Percentiles rank a stretch among this genome's conserved stretches.
Evolutionary conservation across 441 rosid genomes (phyloP).

Genomic region (Euphorbia celastroides): DNA sequence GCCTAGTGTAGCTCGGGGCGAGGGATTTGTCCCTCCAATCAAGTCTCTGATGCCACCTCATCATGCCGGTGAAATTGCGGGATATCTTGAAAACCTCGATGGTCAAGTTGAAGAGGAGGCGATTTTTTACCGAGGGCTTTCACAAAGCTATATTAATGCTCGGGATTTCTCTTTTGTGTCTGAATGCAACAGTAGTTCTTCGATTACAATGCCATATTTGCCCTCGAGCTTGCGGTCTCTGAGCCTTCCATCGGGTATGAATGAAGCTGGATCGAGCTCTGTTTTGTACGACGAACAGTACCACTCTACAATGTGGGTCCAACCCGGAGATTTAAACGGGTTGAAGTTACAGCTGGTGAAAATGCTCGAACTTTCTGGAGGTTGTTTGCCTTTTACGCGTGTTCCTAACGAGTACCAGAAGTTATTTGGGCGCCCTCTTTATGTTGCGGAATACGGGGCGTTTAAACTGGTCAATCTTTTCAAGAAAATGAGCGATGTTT

Average conservation of each 20-base stretch:
- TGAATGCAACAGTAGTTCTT: slow-evolving; percentile 36
- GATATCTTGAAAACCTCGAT: slow-evolving; percentile 29
- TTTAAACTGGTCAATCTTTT: slow-evolving; percentile 77
- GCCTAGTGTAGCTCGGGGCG: slow-evolving; percentile 95
- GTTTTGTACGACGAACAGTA: slow-evolving; percentile 42
- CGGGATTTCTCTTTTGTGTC: slow-evolving; percentile 53
- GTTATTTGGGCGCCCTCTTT: slow-evolving; percentile 71
- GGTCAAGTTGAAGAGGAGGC: slow-evolving; percentile 54
- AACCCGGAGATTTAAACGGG: slow-evolving; percentile 87
- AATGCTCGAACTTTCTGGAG: slow-evolving; percentile 81
- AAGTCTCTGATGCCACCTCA: slow-evolving; percentile 44
- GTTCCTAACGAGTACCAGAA: slow-evolving; percentile 75
- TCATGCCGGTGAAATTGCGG: slow-evolving; percentile 35
- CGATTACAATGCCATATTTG: slow-evolving; percentile 30
- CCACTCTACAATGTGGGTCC: slow-evolving; percentile 74
- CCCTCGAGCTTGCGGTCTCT: slow-evolving; percentile 45
- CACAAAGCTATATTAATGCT: slow-evolving; percentile 52
- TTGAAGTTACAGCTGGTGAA: slow-evolving; percentile 69
- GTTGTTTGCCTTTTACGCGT: slow-evolving; percentile 67
- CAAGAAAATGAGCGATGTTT: slow-evolving; percentile 68
- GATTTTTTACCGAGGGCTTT: slow-evolving; percentile 54
- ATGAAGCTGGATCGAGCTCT: slow-evolving; percentile 39
- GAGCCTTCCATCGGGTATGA: slow-evolving; percentile 50
- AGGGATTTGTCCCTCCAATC: slow-evolving; percentile 67
- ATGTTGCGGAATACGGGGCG: slow-evolving; percentile 72